phyloP scores from a whole-genome alignment of 1,284 basidiomycete species.

The Grifola frondosa region DNA sequence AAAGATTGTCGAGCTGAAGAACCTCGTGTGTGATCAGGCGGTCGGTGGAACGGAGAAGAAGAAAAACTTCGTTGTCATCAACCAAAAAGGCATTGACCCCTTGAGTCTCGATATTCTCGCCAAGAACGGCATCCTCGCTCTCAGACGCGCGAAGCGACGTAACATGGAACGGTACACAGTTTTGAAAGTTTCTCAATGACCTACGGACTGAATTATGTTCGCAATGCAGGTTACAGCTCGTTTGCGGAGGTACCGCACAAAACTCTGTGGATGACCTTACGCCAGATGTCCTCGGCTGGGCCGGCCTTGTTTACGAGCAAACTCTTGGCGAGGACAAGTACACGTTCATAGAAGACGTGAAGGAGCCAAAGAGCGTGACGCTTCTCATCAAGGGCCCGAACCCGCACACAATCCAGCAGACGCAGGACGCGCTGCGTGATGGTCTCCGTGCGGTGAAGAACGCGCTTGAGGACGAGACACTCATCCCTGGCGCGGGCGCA shows the following conservation, averaged over 20 bases:
- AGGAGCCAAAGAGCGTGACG: slow-evolving; percentile 95
- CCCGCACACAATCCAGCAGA: slow-evolving; percentile 93
- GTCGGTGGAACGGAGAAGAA: slow-evolving; percentile 77
- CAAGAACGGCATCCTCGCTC: slow-evolving; percentile 95
- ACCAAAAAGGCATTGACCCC: slow-evolving; percentile 99
- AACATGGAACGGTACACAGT: slow-evolving; percentile 89
- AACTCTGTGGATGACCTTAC: slow-evolving; percentile 97
- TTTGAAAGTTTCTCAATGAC: slow-evolving; percentile 7
- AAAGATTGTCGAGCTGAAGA: slow-evolving; percentile 98
- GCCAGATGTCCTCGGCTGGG: slow-evolving; percentile 92
- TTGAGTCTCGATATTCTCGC: slow-evolving; percentile 95
- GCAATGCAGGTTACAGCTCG: slow-evolving; percentile 74
- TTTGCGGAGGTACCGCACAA: slow-evolving; percentile 94
- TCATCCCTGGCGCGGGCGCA: slow-evolving; percentile 95
- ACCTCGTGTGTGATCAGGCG: slow-evolving; percentile 91
- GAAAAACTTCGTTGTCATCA: slow-evolving; percentile 95
- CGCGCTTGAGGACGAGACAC: slow-evolving; percentile 85
- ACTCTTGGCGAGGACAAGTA: slow-evolving; percentile 99
- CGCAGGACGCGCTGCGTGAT: slow-evolving; percentile 96
- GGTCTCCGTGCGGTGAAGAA: slow-evolving; percentile 97
- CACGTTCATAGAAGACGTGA: slow-evolving; percentile 97
- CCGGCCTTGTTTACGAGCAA: slow-evolving; percentile 98
- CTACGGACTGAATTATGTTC: slow-evolving; percentile 1
- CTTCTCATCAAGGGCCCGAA: slow-evolving; percentile 99
- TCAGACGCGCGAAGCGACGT: slow-evolving; percentile 93